A percentile compares a stretch with the other conserved stretches of the same genome.
These are phyloP conservation scores for Metschnikowia baotianmanensis DNA, from an alignment of 805 yeast genomes.

Conservation along the genomic window DNA sequence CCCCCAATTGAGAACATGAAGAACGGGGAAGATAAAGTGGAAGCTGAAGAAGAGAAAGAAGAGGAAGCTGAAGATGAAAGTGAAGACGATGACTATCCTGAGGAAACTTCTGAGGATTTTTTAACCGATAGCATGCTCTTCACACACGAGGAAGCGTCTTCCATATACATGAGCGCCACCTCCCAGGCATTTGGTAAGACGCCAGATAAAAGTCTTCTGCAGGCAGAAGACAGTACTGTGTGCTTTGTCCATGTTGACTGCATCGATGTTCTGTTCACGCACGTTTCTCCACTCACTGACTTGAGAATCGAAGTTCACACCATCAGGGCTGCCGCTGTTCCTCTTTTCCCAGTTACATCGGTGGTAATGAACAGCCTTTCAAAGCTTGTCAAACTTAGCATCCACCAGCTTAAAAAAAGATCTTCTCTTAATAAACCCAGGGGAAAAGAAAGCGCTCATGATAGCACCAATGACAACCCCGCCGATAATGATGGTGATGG, in stretches of 20 bases:
- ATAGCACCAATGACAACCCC: no score
- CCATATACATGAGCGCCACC: constrained; percentile 81
- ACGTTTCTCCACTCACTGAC: constrained; percentile 35
- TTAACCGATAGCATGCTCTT: constrained; percentile 58
- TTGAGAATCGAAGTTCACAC: constrained; percentile 39
- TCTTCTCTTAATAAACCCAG: constrained; percentile 1
- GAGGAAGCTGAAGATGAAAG: constrained; percentile 10
- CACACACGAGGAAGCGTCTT: constrained; percentile 66
- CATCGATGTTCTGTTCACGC: constrained; percentile 46
- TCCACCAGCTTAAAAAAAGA: constrained; percentile 26
- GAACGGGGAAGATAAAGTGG: neutral
- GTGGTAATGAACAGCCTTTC: constrained; percentile 39
- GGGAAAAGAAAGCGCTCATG: neutral
- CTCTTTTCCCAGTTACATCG: constrained; percentile 38
- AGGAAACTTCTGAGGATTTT: constrained; percentile 41
- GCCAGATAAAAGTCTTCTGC: neutral
- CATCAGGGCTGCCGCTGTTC: constrained; percentile 43
- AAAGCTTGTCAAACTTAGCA: constrained; percentile 32
- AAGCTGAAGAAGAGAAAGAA: neutral
- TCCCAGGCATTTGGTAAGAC: constrained; percentile 42
- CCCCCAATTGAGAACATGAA: neutral
- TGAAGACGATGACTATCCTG: constrained; percentile 11
- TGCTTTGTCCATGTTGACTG: constrained; percentile 34
- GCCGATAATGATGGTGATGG: neutral
- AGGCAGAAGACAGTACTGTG: constrained; percentile 12